A percentile compares a stretch with the other conserved stretches of the same genome.
Conservation (phyloP, 208 protist genomes). For the Porcisia deanei region DNA sequence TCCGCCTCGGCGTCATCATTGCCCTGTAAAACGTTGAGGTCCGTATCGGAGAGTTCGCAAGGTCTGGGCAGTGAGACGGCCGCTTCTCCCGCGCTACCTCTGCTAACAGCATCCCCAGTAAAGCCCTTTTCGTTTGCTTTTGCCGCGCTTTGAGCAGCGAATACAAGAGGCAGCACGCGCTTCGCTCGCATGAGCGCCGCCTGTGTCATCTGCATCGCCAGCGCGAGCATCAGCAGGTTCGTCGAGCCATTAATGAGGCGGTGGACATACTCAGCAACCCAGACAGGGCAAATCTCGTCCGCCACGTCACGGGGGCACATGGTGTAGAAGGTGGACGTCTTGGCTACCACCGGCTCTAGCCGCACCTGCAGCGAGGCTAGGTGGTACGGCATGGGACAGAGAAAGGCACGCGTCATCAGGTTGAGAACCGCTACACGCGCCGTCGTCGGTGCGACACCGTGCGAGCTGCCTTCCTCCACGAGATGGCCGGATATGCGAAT, state of each 20-base stretch:
- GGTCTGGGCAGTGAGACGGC: neutral
- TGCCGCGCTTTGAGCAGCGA: constrained; percentile 38
- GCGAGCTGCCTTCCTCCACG: constrained; percentile 56
- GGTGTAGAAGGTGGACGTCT: constrained; percentile 73
- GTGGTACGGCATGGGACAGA: constrained; percentile 86
- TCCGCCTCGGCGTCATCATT: constrained; percentile 31
- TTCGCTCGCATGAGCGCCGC: constrained; percentile 76
- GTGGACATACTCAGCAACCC: constrained; percentile 85
- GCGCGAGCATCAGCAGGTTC: constrained; percentile 70
- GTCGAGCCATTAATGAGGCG: constrained; percentile 79
- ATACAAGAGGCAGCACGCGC: constrained; percentile 55
- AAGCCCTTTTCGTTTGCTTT: neutral
- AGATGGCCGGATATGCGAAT: constrained; percentile 80
- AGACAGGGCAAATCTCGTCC: constrained; percentile 82
- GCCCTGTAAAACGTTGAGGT: constrained; percentile 23
- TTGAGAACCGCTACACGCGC: constrained; percentile 73
- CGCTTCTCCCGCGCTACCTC: neutral
- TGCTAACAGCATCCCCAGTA: neutral
- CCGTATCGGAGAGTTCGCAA: constrained; percentile 4
- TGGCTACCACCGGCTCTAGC: constrained; percentile 58
- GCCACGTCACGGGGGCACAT: constrained; percentile 75
- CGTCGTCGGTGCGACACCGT: constrained; percentile 59
- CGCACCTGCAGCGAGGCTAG: constrained; percentile 49
- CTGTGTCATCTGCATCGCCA: constrained; percentile 84
- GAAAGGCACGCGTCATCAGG: constrained; percentile 80